These are phyloP conservation scores for Nannochloropsis salina DNA, from an alignment of 108 stramenopile genomes.

Conservation along the genomic window DNA sequence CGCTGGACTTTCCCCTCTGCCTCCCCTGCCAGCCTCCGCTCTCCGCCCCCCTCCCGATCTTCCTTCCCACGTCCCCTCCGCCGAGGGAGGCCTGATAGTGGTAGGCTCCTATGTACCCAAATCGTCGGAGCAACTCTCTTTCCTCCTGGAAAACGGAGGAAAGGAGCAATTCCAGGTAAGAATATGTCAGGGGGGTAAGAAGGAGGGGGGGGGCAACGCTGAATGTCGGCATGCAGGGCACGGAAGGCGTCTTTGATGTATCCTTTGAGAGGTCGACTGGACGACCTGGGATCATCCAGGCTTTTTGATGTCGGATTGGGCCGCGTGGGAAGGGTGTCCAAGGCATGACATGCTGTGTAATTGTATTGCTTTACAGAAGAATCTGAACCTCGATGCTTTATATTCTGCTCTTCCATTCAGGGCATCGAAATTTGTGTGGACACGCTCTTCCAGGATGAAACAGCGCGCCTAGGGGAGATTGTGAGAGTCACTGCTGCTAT, in stretches of 20 bases:
- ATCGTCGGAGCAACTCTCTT: slow-evolving; percentile 54
- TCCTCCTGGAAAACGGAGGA: slow-evolving; percentile 30
- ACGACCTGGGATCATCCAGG: no score
- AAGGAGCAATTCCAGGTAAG: neutral
- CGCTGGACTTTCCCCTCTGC: slow-evolving; percentile 41
- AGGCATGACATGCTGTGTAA: neutral
- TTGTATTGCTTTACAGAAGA: neutral
- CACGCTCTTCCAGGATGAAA: neutral
- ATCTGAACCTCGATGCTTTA: no score
- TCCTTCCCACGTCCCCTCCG: neutral
- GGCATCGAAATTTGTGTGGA: slow-evolving; percentile 2
- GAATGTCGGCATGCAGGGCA: neutral
- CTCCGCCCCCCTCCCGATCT: neutral
- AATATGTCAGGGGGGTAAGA: neutral
- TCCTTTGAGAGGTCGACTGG: no score
- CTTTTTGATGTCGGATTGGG: no score
- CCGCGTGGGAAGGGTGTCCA: no score
- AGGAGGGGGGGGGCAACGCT: neutral
- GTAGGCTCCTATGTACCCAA: slow-evolving; percentile 58
- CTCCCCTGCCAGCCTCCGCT: slow-evolving; percentile 31
- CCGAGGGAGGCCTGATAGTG: slow-evolving; percentile 39
- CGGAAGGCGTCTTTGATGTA: no score
- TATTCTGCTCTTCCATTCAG: neutral
- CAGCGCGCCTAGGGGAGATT: neutral
- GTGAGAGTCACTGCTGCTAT: slow-evolving; percentile 1